Base-by-base conservation (phyloP, 768 basidiomycete species). In the Symmetrospora coprosmae region DNA sequence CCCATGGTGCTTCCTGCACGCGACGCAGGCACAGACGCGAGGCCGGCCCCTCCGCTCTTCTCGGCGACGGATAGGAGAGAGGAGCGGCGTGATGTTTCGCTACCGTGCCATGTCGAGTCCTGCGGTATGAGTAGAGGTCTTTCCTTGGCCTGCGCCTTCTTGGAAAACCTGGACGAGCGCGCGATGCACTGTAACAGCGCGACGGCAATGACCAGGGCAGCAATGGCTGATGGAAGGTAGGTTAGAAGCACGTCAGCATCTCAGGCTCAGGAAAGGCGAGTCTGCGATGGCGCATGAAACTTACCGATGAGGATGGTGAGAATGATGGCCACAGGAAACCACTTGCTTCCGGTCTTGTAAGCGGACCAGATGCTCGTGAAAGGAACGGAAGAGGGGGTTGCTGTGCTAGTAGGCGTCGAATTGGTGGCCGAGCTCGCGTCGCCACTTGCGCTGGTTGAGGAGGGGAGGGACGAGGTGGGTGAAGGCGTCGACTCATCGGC, bases 301-400 rank as follows among this genome's bases (percentile, higher is more conserved):
- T 58, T 21, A 58, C 55, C 43, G 25, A 58, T 41, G 3, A 58
- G 30, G 5, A 58, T 30, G 21, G 55, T 46, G 31, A 58, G 25
- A 33, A 46, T 43, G 17, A 58, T 43, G 33, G 55, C 55, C 16
- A 58, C 21, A 13, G 55, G 55, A 33, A 58, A 58, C 21, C 43
- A 58, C 28, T 58, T 58, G 55, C 55, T 45, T 7, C 17, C 31
- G 28, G 31, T 58, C 25, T 58, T 58, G 55, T 23, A 58, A 17
- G 55, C 41, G 23, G 38, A 31, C 55, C 55, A 58, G 5, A 58
- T 30, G 31, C n/a, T 30, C 16, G 49, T 50, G 27, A 50, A 50
- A 11, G 25, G 49, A 9, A 35, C 49, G 7, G 49, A 50, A 8
- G 13, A 33, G 31, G 25, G 8, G 11, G 49, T 8, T 14, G 11